Evolutionary conservation across 495 filamentous ascomycete genomes (phyloP).

Genomic region (Aeminium ludgeri): DNA sequence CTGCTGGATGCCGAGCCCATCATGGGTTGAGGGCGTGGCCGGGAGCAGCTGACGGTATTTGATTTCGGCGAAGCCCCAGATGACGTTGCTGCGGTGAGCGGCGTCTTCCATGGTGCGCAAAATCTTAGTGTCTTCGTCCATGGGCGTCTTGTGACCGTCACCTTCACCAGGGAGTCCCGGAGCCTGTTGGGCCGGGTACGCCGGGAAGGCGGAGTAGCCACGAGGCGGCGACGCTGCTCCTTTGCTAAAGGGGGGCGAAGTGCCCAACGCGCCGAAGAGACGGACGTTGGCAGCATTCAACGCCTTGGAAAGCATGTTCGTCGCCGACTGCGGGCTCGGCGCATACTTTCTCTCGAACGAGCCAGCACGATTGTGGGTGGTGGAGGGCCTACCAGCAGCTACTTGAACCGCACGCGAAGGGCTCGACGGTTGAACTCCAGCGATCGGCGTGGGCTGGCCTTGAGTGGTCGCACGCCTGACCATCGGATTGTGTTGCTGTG

Average conservation of each 20-base stretch:
- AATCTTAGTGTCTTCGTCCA: slow-evolving; percentile 67
- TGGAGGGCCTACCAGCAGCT: slow-evolving; percentile 32
- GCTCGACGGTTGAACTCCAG: slow-evolving; percentile 37
- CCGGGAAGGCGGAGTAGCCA: slow-evolving; percentile 64
- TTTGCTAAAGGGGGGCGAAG: slow-evolving; percentile 32
- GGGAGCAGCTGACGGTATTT: slow-evolving; percentile 95
- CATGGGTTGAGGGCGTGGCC: slow-evolving; percentile 51
- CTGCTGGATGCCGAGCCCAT: slow-evolving; percentile 47
- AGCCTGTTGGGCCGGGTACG: slow-evolving; percentile 56
- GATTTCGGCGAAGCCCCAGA: slow-evolving; percentile 92
- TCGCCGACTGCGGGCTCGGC: slow-evolving; percentile 50
- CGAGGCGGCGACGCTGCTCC: slow-evolving; percentile 51
- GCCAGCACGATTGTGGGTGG: slow-evolving; percentile 43
- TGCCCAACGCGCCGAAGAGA: slow-evolving; percentile 17
- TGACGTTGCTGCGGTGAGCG: slow-evolving; percentile 82
- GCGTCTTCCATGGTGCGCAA: slow-evolving; percentile 75
- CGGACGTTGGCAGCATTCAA: slow-evolving; percentile 85
- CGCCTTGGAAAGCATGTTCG: slow-evolving; percentile 83
- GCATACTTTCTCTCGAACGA: slow-evolving; percentile 71
- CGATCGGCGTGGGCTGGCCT: slow-evolving; percentile 36
- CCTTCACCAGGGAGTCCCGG: slow-evolving; percentile 51
- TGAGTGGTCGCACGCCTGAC: slow-evolving; percentile 55
- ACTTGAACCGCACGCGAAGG: slow-evolving; percentile 51
- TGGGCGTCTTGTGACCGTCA: slow-evolving; percentile 33
- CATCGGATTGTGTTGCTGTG: slow-evolving; percentile 27